These are phyloP conservation scores for Suillus sp. DNA, from an alignment of 768 basidiomycete genomes.

Conservation along the genomic window DNA sequence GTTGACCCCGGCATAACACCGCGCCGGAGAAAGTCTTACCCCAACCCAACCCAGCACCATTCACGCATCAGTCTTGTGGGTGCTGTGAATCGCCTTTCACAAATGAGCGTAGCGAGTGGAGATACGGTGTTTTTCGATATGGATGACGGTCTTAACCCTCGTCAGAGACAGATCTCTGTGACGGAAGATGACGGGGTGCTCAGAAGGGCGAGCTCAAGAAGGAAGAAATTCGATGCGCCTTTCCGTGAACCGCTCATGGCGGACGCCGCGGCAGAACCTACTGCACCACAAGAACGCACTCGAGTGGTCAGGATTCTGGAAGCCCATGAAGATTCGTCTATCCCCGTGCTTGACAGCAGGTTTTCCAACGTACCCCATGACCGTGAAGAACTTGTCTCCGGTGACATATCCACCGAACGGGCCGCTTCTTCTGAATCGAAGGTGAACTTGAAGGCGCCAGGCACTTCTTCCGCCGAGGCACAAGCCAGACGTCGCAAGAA, in stretches of 20 bases:
- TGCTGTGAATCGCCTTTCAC: constrained; percentile 28
- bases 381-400: neutral
- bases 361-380: neutral
- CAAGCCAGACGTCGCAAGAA: constrained; percentile 2
- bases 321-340: neutral
- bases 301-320: constrained; percentile 8
- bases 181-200: constrained; percentile 9
- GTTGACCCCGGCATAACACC: constrained; percentile 3
- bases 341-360: neutral
- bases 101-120: constrained; percentile 27
- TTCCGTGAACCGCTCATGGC: neutral
- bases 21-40: constrained; percentile 26
- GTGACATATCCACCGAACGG: neutral
- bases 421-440: neutral
- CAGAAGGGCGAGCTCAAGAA: constrained; percentile 5
- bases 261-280: constrained; percentile 2
- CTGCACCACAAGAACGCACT: constrained; percentile 3
- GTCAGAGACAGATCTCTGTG: constrained; percentile 1
- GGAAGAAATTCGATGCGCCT: neutral
- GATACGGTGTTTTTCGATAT: constrained; percentile 31
- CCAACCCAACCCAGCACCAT: constrained; percentile 26
- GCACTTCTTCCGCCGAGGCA: neutral
- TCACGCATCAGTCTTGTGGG: constrained; percentile 30
- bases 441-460: neutral
- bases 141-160: neutral